Base-by-base conservation (phyloP, 2,329 filamentous ascomycete genomes). In the Exserohilum rostratum region DNA sequence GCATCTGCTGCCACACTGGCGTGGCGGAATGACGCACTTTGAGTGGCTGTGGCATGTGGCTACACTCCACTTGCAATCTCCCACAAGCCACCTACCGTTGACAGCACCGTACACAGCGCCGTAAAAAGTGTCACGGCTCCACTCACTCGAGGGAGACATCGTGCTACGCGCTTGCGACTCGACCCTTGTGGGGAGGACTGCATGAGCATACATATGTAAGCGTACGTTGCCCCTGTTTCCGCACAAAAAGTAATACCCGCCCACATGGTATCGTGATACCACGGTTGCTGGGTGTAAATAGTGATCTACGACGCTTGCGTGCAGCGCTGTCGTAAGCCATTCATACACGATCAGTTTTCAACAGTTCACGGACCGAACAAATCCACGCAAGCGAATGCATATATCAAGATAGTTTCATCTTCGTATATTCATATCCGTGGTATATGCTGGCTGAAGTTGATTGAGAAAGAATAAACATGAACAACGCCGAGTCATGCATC, bases 11-110 rank as follows among this genome's bases (percentile, higher is more conserved):
- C 31, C 31, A 31, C 27, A 31, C 11, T 42, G 34, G 46, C 34
- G 39, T 25, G 11, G 34, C 18, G 17, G 33, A 30, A 46, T 55
- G 53, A 55, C 53, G 48, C 13, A 43, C 31, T 15, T 27, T 35
- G 31, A 42, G 49, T 55, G 52, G 52, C 52, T 50, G 47, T 27
- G 52, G 30, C n/a, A 5, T 50, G 51, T 54, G 46, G 51, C 51
- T 54, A 25, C n/a, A 35, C 31, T 50, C 53, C 53, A 52, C 53
- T 55, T 30, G 44, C 42, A 46, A 55, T 55, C 49, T 55, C 47
- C 40, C 25, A 29, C 33, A 10, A n/a, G 11, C n/a, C 37, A 44
- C 15, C 45, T 18, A n/a, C n/a, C n/a, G n/a, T n/a, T n/a, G n/a
- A 25, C 22, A 25, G 22, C 22, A 7, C n/a, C 7, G 22, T 25